Evolutionary conservation across 495 filamentous ascomycete species (phyloP).

Genomic region (Amphirosellinia nigrospora): DNA sequence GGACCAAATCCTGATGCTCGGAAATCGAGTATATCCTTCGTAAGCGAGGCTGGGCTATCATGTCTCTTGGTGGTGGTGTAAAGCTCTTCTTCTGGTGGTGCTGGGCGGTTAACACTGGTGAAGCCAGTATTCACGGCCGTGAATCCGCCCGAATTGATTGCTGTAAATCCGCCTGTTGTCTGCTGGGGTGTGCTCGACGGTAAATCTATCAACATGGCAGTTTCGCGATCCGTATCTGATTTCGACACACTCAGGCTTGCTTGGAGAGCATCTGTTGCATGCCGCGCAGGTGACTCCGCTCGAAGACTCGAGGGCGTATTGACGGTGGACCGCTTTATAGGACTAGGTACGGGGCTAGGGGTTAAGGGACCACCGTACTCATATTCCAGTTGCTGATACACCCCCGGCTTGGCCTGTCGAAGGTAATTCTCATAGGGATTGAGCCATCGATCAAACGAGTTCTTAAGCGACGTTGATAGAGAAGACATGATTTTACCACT

Average conservation of each 20-base stretch:
- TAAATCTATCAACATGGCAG: slow-evolving; percentile 58
- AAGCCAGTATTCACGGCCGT: slow-evolving; percentile 67
- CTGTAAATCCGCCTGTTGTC: slow-evolving; percentile 71
- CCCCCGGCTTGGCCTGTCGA: slow-evolving; percentile 89
- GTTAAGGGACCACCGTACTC: slow-evolving; percentile 94
- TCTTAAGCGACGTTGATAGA: slow-evolving; percentile 97
- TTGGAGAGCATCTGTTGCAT: slow-evolving; percentile 70
- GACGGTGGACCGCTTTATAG: slow-evolving; percentile 77
- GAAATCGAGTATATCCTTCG: slow-evolving; percentile 66
- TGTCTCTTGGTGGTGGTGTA: slow-evolving; percentile 53
- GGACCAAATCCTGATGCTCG: slow-evolving; percentile 57
- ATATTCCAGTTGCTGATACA: slow-evolving; percentile 91
- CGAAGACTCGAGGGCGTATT: slow-evolving; percentile 70
- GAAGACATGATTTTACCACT: slow-evolving; percentile 99
- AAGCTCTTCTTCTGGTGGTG: slow-evolving; percentile 45
- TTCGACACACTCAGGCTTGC: slow-evolving; percentile 63
- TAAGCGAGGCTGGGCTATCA: slow-evolving; percentile 59
- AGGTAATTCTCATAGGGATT: slow-evolving; percentile 97
- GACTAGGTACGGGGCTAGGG: slow-evolving; percentile 86
- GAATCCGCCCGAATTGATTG: slow-evolving; percentile 68
- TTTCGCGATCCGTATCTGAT: slow-evolving; percentile 52
- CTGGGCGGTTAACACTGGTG: slow-evolving; percentile 72
- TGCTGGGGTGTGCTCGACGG: slow-evolving; percentile 47
- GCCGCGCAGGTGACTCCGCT: slow-evolving; percentile 73
- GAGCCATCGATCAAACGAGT: slow-evolving; percentile 95